phyloP scores from a whole-genome alignment of 2,329 filamentous ascomycete genomes.

The Xylariaceae sp. region DNA sequence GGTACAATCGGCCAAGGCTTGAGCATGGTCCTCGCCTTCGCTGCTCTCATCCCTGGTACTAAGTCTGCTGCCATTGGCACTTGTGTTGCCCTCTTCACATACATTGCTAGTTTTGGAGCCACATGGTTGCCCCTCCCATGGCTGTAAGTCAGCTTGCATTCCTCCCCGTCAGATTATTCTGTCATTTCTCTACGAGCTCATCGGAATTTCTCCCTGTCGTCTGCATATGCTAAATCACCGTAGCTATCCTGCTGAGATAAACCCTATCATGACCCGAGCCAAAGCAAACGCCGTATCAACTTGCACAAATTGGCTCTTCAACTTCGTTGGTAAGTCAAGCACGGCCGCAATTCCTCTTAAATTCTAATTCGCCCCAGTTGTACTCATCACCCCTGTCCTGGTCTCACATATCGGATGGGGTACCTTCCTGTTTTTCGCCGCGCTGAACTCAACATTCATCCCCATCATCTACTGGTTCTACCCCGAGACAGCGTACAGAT shows the following conservation, averaged over 20 bases:
- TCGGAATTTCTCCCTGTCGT: not conserved
- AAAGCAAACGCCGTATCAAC: constrained; percentile 54
- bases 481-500: constrained; percentile 47
- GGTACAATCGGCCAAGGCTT: constrained; percentile 46
- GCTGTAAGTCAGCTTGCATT: constrained; percentile 32
- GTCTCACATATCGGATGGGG: constrained; percentile 56
- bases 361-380: constrained; percentile 29
- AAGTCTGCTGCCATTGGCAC: constrained; percentile 61
- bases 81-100: constrained; percentile 64
- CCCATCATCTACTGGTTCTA: constrained; percentile 47
- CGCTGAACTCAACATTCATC: constrained; percentile 34
- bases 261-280: constrained; percentile 44
- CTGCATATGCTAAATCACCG: not conserved
- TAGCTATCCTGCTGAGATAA: constrained; percentile 50
- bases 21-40: constrained; percentile 59
- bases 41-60: constrained; percentile 61
- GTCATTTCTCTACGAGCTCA: too few relatives aligned
- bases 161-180: not conserved
- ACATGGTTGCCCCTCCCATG: constrained; percentile 62
- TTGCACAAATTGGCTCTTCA: constrained; percentile 42
- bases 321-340: constrained; percentile 34
- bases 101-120: constrained; percentile 65
- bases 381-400: constrained; percentile 62
- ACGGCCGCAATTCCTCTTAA: not conserved
- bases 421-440: constrained; percentile 46